phyloP scores from a whole-genome alignment of 306 rosid species.

The Cucurbita argyrosperma region DNA sequence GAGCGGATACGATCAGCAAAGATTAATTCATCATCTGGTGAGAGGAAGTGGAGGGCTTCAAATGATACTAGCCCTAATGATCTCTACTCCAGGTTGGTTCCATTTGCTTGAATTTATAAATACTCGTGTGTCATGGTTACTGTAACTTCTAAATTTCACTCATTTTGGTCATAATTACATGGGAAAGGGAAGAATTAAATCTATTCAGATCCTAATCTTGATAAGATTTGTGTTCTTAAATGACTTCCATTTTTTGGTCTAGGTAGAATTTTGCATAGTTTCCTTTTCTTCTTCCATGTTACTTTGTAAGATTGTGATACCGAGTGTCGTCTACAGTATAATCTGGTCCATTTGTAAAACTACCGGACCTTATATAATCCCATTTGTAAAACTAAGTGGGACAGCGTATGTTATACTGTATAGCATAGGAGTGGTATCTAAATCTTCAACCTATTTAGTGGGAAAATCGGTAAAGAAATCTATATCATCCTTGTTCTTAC shows the following conservation, averaged over 20 bases:
- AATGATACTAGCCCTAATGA: conserved; percentile 49
- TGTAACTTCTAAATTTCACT: not conserved
- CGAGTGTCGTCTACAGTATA: not conserved
- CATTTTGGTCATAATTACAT: not conserved
- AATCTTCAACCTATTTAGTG: not conserved
- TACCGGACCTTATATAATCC: not conserved
- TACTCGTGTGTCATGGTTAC: not conserved
- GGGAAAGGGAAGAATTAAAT: not conserved
- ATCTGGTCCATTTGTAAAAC: not conserved
- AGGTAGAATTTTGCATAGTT: not conserved
- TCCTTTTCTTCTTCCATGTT: not conserved
- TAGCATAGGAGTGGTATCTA: not conserved
- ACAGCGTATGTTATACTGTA: not conserved
- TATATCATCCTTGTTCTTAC: not conserved
- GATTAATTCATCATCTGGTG: conserved; percentile 48
- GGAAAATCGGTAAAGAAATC: no score
- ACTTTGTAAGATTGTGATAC: not conserved
- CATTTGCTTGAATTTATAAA: not conserved
- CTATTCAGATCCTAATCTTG: not conserved
- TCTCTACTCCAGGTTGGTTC: conserved; percentile 44
- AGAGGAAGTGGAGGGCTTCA: conserved; percentile 49
- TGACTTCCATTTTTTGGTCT: not conserved
- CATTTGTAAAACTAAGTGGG: not conserved
- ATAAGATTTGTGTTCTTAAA: not conserved
- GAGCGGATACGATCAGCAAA: conserved; percentile 81